These are phyloP conservation scores for grape (Vitis vinifera) DNA, from an alignment of 164 flowering plant genomes.

Conservation along the genomic window DNA sequence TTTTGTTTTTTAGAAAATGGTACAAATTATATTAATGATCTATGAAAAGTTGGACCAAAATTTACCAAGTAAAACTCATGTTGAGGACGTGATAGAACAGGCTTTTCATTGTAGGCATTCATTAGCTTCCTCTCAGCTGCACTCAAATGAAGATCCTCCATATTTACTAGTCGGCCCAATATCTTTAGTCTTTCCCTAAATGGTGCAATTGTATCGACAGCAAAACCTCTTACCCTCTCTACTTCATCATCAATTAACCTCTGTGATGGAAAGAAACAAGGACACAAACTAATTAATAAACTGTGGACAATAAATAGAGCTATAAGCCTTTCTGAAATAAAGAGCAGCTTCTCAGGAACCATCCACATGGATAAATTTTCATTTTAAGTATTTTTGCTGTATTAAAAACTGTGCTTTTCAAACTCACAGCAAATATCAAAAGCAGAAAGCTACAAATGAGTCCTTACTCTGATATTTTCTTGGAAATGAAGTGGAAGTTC, in stretches of 20 bases:
- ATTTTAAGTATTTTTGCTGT: no score
- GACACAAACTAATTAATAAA: neutral
- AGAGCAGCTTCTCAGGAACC: no score
- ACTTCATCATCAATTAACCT: slow-evolving; percentile 78
- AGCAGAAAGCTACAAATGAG: neutral
- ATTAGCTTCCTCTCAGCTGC: slow-evolving; percentile 82
- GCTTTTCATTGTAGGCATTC: slow-evolving; percentile 93
- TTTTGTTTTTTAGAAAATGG: no score
- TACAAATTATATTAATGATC: no score
- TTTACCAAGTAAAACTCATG: slow-evolving; percentile 85
- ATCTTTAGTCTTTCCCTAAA: slow-evolving; percentile 88
- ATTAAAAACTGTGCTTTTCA: neutral
- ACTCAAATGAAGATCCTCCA: slow-evolving; percentile 74
- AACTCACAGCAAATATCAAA: neutral
- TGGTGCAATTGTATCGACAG: slow-evolving; percentile 66
- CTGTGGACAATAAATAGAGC: neutral
- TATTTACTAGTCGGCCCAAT: slow-evolving; percentile 73
- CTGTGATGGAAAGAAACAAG: slow-evolving; percentile 33
- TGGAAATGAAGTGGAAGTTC: slow-evolving; percentile 75
- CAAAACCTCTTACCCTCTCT: slow-evolving; percentile 79
- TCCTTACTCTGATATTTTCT: slow-evolving; percentile 67
- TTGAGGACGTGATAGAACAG: slow-evolving; percentile 96
- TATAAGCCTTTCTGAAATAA: no score
- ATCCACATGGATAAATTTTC: no score
- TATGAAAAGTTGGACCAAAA: neutral